Percentiles rank a stretch among this genome's conserved stretches.
Conservation (phyloP, 306 rosid genomes). For the Abrus pulchellus region DNA sequence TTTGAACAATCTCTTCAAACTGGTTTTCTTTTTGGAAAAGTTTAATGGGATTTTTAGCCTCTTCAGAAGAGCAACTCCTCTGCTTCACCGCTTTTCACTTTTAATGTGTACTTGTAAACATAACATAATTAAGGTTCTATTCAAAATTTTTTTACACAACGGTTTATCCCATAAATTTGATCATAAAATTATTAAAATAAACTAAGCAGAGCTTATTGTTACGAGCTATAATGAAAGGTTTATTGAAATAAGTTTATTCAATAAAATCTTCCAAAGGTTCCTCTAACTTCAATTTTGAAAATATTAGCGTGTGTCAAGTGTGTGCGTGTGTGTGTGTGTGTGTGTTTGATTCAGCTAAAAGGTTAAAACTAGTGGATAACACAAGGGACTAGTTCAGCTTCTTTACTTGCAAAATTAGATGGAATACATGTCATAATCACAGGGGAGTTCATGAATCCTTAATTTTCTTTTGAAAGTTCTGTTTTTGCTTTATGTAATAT, state of each 20-base stretch:
- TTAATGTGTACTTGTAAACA: neutral
- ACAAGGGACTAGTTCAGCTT: neutral
- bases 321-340: too few species aligned
- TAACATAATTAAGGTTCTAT: too few species aligned
- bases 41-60: neutral
- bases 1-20: slow-evolving; percentile 1
- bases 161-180: too few species aligned
- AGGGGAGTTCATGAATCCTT: neutral
- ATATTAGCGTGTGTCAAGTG: too few species aligned
- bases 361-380: neutral
- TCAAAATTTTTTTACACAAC: too few species aligned
- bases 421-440: neutral
- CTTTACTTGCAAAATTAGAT: neutral
- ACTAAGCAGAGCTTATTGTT: too few species aligned
- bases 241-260: too few species aligned
- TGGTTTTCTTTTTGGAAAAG: neutral
- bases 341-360: slow-evolving; percentile 9
- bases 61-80: slow-evolving; percentile 19
- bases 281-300: too few species aligned
- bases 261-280: too few species aligned
- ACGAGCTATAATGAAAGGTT: too few species aligned
- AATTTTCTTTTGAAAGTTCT: neutral
- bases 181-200: too few species aligned
- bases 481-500: neutral
- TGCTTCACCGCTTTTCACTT: neutral